Conservation (phyloP, 2,329 filamentous ascomycete genomes). For the Botryotinia calthae region DNA sequence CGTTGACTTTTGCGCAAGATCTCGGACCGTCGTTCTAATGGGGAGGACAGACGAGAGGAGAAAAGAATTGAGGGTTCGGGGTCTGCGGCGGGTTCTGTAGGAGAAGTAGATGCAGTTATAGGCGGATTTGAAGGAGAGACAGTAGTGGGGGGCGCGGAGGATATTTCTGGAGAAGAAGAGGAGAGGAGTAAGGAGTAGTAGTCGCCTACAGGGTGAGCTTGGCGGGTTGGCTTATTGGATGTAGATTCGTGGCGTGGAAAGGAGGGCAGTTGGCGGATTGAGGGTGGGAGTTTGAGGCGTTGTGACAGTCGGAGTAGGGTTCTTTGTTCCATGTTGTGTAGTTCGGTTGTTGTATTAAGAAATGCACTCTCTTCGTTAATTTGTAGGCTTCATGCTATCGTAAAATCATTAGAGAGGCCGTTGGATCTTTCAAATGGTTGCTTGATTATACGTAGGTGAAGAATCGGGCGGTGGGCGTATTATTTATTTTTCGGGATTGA, state of each 20-base stretch:
- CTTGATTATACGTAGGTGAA: not conserved
- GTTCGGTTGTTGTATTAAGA: not conserved
- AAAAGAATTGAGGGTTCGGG: constrained; percentile 69
- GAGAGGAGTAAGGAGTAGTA: constrained; percentile 60
- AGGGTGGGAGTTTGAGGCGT: constrained; percentile 25
- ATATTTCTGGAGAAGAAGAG: constrained; percentile 40
- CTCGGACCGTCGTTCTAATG: constrained; percentile 62
- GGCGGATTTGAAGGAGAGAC: constrained; percentile 27
- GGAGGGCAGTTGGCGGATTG: constrained; percentile 23
- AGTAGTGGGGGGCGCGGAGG: constrained; percentile 29
- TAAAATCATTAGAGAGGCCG: constrained; percentile 27
- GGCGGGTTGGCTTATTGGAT: constrained; percentile 26
- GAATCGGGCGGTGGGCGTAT: not conserved
- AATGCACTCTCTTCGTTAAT: not conserved
- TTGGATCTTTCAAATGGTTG: not conserved
- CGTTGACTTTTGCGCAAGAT: constrained; percentile 58
- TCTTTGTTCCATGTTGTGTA: constrained; percentile 32
- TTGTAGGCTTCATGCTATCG: constrained; percentile 24
- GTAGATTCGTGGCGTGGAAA: constrained; percentile 15
- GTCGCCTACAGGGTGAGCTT: constrained; percentile 50
- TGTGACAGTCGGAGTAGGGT: constrained; percentile 30
- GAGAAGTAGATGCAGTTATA: constrained; percentile 24
- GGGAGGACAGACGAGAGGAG: constrained; percentile 73
- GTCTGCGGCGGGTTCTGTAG: constrained; percentile 12
- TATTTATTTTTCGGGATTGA: constrained; percentile 12